Evolutionary conservation across 257 asterid species (phyloP), one percentile per base, ranked within the genome.

Genomic region (Eucommia ulmoides): DNA sequence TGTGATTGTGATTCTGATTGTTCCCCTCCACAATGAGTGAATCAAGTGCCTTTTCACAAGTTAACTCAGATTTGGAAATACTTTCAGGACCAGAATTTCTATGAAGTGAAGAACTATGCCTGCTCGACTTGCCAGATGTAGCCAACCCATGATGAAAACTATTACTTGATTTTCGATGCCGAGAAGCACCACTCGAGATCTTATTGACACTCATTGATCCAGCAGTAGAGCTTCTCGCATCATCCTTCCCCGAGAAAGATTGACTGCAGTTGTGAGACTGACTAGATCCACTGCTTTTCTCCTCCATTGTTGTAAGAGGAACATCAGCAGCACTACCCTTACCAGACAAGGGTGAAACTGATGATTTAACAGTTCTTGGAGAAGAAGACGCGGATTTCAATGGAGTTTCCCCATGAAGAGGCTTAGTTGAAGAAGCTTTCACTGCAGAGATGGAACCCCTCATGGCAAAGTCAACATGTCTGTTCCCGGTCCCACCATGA

Each of bases 251-350:
- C 1, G 93, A 74, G 26, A 61, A 24, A 1, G 88, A 68, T 58
- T 61, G 95, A 24, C 83, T 56, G 19, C 56, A 58, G 61, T 62
- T 78, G 56, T 73, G 91, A 42, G 88, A 77, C 74, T 77, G 93
- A 52, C 74, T 81, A 26, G 97, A 84, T 60, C 93, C 71, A 55
- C 88, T 81, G 58, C 85, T 84, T 71, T 73, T 74, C 33, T 88
- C 95, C 58, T 88, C 97, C 8, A 16, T 21, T n/a, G 45, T 23
- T 19, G 59, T 42, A n/a, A 54, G 56, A 54, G 82, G 82, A 44
- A 58, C 58, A 60, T 88, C 93, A 55, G 77, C 24, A 54, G 70
- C 56, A 23, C 74, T 75, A 33, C 65, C 74, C 82, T 80, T 82
- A 9, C 61, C 83, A 26, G 80, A 60, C 57, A 83, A 66, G 49